Evolutionary conservation across 1,139 yeast species (phyloP).

Genomic region (Arxiozyma bovina): DNA sequence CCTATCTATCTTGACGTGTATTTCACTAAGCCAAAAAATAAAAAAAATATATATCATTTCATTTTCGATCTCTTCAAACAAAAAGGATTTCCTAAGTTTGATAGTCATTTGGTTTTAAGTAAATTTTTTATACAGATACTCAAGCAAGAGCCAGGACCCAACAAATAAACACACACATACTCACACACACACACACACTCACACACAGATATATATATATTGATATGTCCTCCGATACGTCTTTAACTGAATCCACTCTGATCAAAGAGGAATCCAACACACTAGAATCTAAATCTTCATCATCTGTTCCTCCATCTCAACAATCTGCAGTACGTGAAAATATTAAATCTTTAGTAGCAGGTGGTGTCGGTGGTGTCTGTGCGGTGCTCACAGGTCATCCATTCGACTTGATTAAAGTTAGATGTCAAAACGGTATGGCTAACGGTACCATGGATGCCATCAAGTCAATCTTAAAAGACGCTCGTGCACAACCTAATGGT

Average conservation of each 20-base stretch:
- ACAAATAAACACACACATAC: too few species aligned
- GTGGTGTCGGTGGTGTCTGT: constrained; percentile 79
- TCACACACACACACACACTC: not conserved
- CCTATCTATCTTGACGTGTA: too few species aligned
- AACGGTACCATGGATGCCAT: constrained; percentile 57
- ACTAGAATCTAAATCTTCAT: not conserved
- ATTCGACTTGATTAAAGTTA: constrained; percentile 84
- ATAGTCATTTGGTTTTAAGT: too few species aligned
- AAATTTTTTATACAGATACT: too few species aligned
- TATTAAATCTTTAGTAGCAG: constrained; percentile 76
- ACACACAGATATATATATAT: too few species aligned
- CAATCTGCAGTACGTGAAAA: constrained; percentile 26
- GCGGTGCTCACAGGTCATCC: constrained; percentile 95
- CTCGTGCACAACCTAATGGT: constrained; percentile 39
- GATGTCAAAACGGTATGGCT: constrained; percentile 60
- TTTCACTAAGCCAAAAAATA: too few species aligned
- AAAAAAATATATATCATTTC: too few species aligned
- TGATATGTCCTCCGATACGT: constrained; percentile 12
- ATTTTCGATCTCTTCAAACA: too few species aligned
- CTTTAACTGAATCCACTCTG: constrained; percentile 12
- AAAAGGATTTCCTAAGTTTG: too few species aligned
- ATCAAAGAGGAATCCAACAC: constrained; percentile 10
- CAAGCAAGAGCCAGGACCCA: too few species aligned
- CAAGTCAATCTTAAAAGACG: constrained; percentile 55
- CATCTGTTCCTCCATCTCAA: not conserved